Conservation (phyloP, 2,329 filamentous ascomycete genomes). For the Amesomyces nigricolor region DNA sequence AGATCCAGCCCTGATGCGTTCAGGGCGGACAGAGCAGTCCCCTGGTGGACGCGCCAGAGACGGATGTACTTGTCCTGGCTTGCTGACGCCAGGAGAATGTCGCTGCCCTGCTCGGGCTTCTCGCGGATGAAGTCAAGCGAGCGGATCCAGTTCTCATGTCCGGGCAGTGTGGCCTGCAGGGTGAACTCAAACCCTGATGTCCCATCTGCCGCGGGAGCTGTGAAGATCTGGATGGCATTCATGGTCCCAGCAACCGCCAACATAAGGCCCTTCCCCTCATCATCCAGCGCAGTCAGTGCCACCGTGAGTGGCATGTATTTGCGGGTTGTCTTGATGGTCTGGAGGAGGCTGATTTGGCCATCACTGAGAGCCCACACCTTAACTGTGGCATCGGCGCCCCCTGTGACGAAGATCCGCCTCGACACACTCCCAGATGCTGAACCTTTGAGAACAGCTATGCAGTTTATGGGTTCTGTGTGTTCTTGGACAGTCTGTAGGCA, state of each 20-base stretch:
- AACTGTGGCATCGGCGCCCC: conserved; percentile 71
- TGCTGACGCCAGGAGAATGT: conserved; percentile 81
- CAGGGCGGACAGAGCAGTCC: conserved; percentile 56
- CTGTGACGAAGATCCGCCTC: conserved; percentile 61
- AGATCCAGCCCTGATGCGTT: conserved; percentile 52
- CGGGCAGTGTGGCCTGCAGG: conserved; percentile 69
- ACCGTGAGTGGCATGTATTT: conserved; percentile 78
- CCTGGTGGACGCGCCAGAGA: conserved; percentile 78
- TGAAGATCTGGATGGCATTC: conserved; percentile 74
- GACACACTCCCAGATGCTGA: conserved; percentile 13
- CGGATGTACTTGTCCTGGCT: conserved; percentile 98
- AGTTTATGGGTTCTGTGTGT: conserved; percentile 73
- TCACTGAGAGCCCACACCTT: conserved; percentile 62
- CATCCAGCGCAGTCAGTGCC: conserved; percentile 58
- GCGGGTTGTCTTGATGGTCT: conserved; percentile 67
- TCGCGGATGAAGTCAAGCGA: conserved; percentile 74
- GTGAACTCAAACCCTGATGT: conserved; percentile 48
- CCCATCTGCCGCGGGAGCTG: conserved; percentile 35
- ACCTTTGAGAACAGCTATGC: conserved; percentile 43
- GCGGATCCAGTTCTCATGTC: conserved; percentile 93
- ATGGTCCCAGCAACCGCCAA: conserved; percentile 84
- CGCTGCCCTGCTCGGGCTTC: conserved; percentile 46
- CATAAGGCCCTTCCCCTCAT: conserved; percentile 49
- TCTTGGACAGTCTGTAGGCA: conserved; percentile 54
- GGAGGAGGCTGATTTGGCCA: conserved; percentile 48